Evolutionary conservation across 2,329 filamentous ascomycete species (phyloP).

Genomic region (Orbilia javanica): DNA sequence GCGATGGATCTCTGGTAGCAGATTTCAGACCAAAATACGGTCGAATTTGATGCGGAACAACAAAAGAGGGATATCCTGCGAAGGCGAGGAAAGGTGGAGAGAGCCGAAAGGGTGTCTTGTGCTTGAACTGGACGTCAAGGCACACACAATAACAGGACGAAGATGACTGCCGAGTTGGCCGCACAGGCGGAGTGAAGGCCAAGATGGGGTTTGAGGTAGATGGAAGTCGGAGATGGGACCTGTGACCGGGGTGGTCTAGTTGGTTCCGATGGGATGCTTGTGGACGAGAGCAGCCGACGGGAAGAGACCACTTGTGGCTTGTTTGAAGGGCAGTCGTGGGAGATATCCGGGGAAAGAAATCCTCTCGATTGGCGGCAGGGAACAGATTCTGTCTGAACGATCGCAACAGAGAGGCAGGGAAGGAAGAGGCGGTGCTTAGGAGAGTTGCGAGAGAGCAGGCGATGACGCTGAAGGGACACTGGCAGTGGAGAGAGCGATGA

Average conservation of each 20-base stretch:
- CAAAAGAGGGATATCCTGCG: slow-evolving; percentile 28
- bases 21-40: slow-evolving; percentile 22
- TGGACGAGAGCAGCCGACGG: slow-evolving; percentile 10
- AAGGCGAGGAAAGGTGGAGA: background rate
- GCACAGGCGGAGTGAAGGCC: slow-evolving; percentile 1
- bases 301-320: slow-evolving; percentile 17
- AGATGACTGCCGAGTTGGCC: slow-evolving; percentile 45
- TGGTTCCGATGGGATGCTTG: slow-evolving; percentile 13
- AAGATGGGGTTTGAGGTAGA: background rate
- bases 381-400: slow-evolving; percentile 1
- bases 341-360: slow-evolving; percentile 50
- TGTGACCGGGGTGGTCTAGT: background rate
- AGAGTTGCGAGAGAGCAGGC: slow-evolving; percentile 16
- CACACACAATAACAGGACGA: slow-evolving; percentile 21
- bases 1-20: slow-evolving; percentile 6
- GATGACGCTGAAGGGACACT: slow-evolving; percentile 11
- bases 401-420: slow-evolving; percentile 25
- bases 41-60: slow-evolving; percentile 28
- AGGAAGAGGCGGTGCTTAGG: slow-evolving; percentile 1
- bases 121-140: slow-evolving; percentile 7
- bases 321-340: background rate
- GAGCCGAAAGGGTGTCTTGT: slow-evolving; percentile 31
- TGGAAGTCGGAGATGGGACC: background rate
- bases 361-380: slow-evolving; percentile 31
- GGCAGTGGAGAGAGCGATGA: slow-evolving; percentile 23